phyloP scores from a whole-genome alignment of 176 grass and related monocot genomes.

The Musa acuminata region DNA sequence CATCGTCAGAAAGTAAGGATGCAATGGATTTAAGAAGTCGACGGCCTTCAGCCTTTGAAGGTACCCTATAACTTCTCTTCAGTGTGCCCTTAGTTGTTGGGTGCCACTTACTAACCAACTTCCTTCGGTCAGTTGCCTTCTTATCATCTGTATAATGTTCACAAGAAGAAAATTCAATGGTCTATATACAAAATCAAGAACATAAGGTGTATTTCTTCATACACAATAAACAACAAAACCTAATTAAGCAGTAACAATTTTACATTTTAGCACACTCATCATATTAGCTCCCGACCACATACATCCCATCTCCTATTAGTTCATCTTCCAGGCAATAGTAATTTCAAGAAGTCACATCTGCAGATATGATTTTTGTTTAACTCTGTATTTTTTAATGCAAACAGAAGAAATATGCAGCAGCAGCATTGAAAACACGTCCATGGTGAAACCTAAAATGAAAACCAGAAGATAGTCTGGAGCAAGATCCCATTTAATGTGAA shows the following conservation, averaged over 20 bases:
- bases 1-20: conserved; percentile 82
- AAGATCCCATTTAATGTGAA: not conserved
- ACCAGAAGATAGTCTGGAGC: not conserved
- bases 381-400: no score
- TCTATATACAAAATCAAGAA: not conserved
- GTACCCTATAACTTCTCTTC: conserved; percentile 76
- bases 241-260: no score
- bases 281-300: no score
- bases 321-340: no score
- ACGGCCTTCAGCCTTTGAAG: conserved; percentile 73
- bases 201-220: not conserved
- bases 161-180: not conserved
- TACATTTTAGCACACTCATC: no score
- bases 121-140: conserved; percentile 44
- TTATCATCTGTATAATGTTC: conserved; percentile 42
- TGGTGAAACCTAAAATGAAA: no score
- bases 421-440: no score
- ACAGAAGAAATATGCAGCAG: no score
- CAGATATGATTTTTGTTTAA: no score
- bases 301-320: no score
- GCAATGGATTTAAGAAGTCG: conserved; percentile 75
- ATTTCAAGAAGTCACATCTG: no score
- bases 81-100: conserved; percentile 90
- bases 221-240: not conserved
- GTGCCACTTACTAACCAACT: conserved; percentile 87